Conservation (phyloP, 768 basidiomycete species). For the Trametes elegans region DNA sequence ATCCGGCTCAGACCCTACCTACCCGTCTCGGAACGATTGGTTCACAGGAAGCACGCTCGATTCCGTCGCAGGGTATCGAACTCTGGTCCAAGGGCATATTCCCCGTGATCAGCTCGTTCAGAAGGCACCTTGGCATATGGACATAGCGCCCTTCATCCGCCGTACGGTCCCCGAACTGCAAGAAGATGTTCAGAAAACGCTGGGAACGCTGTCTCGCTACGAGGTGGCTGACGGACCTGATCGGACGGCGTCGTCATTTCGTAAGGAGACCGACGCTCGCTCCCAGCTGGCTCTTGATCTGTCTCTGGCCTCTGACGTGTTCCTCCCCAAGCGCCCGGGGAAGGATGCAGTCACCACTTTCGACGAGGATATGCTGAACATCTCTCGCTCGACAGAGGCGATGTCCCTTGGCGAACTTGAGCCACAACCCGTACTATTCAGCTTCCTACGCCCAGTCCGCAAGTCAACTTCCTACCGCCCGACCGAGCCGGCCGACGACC, state of each 20-base stretch:
- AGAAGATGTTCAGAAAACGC: conserved; percentile 33
- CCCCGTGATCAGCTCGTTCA: conserved; percentile 37
- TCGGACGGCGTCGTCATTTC: conserved; percentile 39
- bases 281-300: conserved; percentile 67
- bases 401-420: conserved; percentile 50
- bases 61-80: conserved; percentile 50
- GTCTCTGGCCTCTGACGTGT: conserved; percentile 55
- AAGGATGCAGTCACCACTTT: conserved; percentile 19
- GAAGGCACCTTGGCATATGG: conserved; percentile 52
- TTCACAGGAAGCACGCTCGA: conserved; percentile 53
- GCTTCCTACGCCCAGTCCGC: conserved; percentile 54
- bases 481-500: too few species aligned
- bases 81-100: conserved; percentile 48
- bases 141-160: conserved; percentile 45
- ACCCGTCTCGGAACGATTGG: conserved; percentile 52
- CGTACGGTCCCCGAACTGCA: conserved; percentile 40
- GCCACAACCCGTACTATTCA: conserved; percentile 59
- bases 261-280: conserved; percentile 51
- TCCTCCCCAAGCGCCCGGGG: conserved; percentile 44
- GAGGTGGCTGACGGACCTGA: conserved; percentile 40
- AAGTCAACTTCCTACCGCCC: conserved; percentile 61
- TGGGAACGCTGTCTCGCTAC: conserved; percentile 42
- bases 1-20: conserved; percentile 46
- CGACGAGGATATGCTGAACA: conserved; percentile 46
- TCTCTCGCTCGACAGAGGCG: conserved; percentile 49